These are phyloP conservation scores for Paraurostyla sp. DNA, from an alignment of 73 alveolate species.

Conservation along the genomic window DNA sequence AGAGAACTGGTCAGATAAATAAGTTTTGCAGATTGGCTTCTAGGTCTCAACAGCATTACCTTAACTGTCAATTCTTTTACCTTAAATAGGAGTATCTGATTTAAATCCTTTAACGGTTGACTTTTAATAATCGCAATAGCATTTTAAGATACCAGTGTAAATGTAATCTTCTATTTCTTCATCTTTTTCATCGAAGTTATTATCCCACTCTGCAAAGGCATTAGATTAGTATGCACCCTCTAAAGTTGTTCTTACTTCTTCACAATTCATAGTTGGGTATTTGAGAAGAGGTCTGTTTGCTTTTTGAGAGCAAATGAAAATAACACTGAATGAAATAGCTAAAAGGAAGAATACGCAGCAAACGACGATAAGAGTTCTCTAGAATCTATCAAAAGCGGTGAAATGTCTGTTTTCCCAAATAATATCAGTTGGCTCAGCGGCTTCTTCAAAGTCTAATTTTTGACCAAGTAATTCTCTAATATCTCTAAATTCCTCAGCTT, in stretches of 20 bases:
- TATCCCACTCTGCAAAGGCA: constrained; percentile 26
- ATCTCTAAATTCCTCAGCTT: background rate
- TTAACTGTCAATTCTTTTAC: no score
- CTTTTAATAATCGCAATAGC: constrained; percentile 39
- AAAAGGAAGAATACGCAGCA: background rate
- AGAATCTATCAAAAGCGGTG: background rate
- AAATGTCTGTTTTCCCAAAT: constrained; percentile 72
- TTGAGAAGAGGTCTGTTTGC: background rate
- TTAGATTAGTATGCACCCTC: background rate
- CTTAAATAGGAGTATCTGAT: background rate
- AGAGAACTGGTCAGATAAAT: background rate
- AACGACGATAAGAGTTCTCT: background rate
- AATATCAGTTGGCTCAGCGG: constrained; percentile 72
- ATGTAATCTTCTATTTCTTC: background rate
- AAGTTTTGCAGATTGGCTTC: constrained; percentile 12
- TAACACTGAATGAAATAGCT: constrained; percentile 4
- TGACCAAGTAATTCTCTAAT: constrained; percentile 38
- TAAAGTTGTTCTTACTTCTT: background rate
- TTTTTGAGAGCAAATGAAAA: constrained; percentile 1
- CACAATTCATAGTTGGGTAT: constrained; percentile 33
- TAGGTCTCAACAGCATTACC: background rate
- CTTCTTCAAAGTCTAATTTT: background rate
- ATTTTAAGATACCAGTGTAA: background rate
- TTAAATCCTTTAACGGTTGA: background rate
- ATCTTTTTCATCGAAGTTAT: background rate